phyloP scores from a whole-genome alignment of 2,329 filamentous ascomycete genomes.

The Aspergillus piperis region DNA sequence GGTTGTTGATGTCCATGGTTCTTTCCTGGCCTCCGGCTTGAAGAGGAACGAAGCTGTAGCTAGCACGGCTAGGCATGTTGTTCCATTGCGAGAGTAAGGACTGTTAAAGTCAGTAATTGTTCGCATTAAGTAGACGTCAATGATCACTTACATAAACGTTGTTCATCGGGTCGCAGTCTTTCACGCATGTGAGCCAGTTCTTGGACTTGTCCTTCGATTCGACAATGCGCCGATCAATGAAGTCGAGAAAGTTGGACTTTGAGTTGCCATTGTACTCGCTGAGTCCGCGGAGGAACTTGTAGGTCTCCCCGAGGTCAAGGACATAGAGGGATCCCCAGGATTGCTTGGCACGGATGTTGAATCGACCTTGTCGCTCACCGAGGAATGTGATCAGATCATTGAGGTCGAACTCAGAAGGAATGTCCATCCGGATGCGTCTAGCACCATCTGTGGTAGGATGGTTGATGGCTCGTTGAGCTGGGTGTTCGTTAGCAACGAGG shows the following conservation, averaged over 20 bases:
- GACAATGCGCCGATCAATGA: constrained; percentile 47
- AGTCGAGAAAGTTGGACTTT: constrained; percentile 45
- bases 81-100: constrained; percentile 46
- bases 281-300: constrained; percentile 42
- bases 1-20: constrained; percentile 43
- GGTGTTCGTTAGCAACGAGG: constrained; percentile 22
- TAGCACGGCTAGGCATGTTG: constrained; percentile 50
- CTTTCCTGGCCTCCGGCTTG: constrained; percentile 33
- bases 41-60: constrained; percentile 43
- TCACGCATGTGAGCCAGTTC: constrained; percentile 46
- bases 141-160: constrained; percentile 41
- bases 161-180: constrained; percentile 43
- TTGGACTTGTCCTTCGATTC: constrained; percentile 49
- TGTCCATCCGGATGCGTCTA: constrained; percentile 42
- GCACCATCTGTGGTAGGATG: constrained; percentile 41
- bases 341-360: constrained; percentile 48
- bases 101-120: constrained; percentile 21
- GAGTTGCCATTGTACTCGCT: constrained; percentile 42
- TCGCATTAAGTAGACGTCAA: not conserved
- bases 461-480: constrained; percentile 47
- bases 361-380: constrained; percentile 40
- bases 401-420: constrained; percentile 44
- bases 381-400: constrained; percentile 41
- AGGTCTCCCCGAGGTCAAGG: constrained; percentile 44
- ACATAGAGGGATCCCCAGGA: constrained; percentile 46